phyloP scores from a whole-genome alignment of 257 asterid genomes.

The Primulina eburnea region DNA sequence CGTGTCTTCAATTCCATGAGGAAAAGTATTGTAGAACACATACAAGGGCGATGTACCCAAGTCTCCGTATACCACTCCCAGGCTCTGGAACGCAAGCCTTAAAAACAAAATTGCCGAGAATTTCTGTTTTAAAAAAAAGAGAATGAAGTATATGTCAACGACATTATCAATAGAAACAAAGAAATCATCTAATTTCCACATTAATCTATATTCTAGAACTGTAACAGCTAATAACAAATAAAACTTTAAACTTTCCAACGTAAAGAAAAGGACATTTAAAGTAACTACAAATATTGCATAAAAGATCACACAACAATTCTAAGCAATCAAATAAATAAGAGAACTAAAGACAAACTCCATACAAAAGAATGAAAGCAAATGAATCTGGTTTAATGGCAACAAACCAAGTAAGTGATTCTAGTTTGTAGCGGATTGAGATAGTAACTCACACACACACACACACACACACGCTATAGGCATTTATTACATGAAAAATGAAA shows the following conservation, averaged over 20 bases:
- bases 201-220: background rate
- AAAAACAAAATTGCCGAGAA: constrained; percentile 73
- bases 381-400: background rate
- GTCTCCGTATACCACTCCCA: constrained; percentile 98
- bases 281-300: background rate
- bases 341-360: background rate
- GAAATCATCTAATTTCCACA: constrained; percentile 8
- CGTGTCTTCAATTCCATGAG: constrained; percentile 65
- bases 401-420: background rate
- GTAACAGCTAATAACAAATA: background rate
- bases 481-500: constrained; percentile 11
- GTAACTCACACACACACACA: background rate
- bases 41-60: constrained; percentile 96
- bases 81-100: constrained; percentile 96
- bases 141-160: constrained; percentile 19
- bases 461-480: constrained; percentile 2
- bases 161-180: constrained; percentile 6
- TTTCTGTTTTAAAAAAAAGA: constrained; percentile 49
- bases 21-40: constrained; percentile 94
- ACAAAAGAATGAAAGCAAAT: background rate
- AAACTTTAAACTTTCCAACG: constrained; percentile 12
- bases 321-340: background rate
- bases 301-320: constrained; percentile 12
- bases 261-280: background rate
- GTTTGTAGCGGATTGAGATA: background rate